Conservation (phyloP, 441 rosid genomes). For the Omphalea diandra region DNA sequence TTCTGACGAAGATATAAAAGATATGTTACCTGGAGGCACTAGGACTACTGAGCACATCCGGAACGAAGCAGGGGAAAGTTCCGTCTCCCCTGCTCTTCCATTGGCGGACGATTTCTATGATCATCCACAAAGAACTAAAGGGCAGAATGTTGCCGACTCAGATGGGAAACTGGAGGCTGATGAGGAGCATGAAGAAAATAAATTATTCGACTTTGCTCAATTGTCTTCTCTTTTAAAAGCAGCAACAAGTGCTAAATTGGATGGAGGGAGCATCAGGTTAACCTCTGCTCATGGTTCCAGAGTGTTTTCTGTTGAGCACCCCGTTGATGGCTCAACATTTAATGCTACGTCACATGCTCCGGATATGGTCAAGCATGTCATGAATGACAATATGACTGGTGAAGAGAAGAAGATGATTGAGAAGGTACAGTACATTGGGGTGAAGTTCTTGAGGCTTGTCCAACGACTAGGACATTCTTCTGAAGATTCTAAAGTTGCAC, state of each 20-base stretch:
- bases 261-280: slow-evolving; percentile 25
- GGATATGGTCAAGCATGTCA: slow-evolving; percentile 17
- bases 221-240: slow-evolving; percentile 44
- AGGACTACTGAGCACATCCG: slow-evolving; percentile 26
- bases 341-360: slow-evolving; percentile 26
- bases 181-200: slow-evolving; percentile 32
- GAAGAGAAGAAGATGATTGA: slow-evolving; percentile 60
- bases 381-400: slow-evolving; percentile 37
- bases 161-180: slow-evolving; percentile 38
- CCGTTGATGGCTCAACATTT: slow-evolving; percentile 35
- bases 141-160: slow-evolving; percentile 36
- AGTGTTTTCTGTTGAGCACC: slow-evolving; percentile 35
- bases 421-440: slow-evolving; percentile 50
- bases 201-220: slow-evolving; percentile 43
- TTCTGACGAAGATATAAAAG: slow-evolving; percentile 40
- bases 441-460: slow-evolving; percentile 67
- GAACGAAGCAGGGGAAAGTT: slow-evolving; percentile 31
- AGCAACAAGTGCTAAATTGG: slow-evolving; percentile 39
- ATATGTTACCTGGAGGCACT: slow-evolving; percentile 36
- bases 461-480: slow-evolving; percentile 41
- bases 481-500: slow-evolving; percentile 48
- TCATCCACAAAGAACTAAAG: slow-evolving; percentile 28
- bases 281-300: slow-evolving; percentile 38
- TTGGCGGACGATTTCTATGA: slow-evolving; percentile 31
- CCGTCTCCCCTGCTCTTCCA: slow-evolving; percentile 19